phyloP scores from a whole-genome alignment of 2,329 filamentous ascomycete species.

The Aureobasidium sp. region DNA sequence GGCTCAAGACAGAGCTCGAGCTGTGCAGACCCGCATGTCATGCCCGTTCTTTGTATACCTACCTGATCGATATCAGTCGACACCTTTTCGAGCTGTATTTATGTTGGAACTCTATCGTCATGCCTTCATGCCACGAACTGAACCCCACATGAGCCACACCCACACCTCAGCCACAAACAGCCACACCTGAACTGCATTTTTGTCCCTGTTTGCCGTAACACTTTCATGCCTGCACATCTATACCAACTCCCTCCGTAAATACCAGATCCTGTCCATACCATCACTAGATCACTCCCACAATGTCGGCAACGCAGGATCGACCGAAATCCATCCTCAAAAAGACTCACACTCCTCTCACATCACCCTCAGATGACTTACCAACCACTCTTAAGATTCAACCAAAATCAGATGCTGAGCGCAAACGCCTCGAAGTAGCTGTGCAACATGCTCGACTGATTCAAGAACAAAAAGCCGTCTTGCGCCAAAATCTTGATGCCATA shows the following conservation, averaged over 20 bases:
- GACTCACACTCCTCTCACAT: slow-evolving; percentile 22
- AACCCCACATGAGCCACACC: too few relatives aligned
- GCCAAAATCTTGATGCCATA: slow-evolving; percentile 63
- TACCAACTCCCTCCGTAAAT: background rate
- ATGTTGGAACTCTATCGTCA: too few relatives aligned
- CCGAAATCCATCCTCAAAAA: slow-evolving; percentile 44
- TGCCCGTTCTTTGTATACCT: too few relatives aligned
- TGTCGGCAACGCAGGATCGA: slow-evolving; percentile 25
- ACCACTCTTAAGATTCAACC: slow-evolving; percentile 6
- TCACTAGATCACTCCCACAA: background rate
- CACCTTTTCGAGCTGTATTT: too few relatives aligned
- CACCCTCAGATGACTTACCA: background rate
- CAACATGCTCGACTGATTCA: slow-evolving; percentile 79
- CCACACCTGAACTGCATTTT: background rate
- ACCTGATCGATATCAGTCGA: too few relatives aligned
- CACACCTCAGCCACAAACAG: background rate
- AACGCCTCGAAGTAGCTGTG: slow-evolving; percentile 59
- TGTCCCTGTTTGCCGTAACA: background rate
- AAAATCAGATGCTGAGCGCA: slow-evolving; percentile 29
- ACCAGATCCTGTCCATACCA: background rate
- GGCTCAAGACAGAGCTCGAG: too few relatives aligned
- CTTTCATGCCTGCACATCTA: background rate
- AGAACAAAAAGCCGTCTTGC: slow-evolving; percentile 70
- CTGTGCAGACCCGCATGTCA: too few relatives aligned
- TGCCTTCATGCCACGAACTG: too few relatives aligned